phyloP scores from a whole-genome alignment of 2,329 filamentous ascomycete genomes.

The Emmonsia crescens region DNA sequence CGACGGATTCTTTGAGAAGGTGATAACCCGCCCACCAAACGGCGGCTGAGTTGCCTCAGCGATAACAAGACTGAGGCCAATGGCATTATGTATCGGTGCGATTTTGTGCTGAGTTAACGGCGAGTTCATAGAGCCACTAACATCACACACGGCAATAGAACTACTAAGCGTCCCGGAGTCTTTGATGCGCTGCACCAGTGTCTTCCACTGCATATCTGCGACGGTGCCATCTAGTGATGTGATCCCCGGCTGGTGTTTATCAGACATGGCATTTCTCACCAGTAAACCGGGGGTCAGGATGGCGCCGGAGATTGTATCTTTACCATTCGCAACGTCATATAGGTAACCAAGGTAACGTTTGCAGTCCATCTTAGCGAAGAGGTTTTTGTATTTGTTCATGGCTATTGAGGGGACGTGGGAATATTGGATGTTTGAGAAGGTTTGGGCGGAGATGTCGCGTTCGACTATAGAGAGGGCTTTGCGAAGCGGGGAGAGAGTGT shows the following conservation, averaged over 20 bases:
- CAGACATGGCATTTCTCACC: constrained; percentile 31
- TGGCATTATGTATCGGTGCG: constrained; percentile 41
- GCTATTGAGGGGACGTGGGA: constrained; percentile 46
- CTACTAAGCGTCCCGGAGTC: constrained; percentile 44
- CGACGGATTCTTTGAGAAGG: constrained; percentile 36
- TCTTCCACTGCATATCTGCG: constrained; percentile 38
- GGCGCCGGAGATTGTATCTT: constrained; percentile 45
- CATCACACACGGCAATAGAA: constrained; percentile 48
- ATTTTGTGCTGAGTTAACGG: constrained; percentile 29
- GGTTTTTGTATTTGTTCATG: constrained; percentile 42
- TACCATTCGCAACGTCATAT: constrained; percentile 38
- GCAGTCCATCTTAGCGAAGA: constrained; percentile 43
- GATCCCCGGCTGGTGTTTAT: constrained; percentile 24
- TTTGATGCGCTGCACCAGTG: constrained; percentile 46
- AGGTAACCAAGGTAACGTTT: constrained; percentile 43
- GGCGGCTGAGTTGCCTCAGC: constrained; percentile 44
- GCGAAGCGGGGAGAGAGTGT: constrained; percentile 41
- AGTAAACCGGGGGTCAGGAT: constrained; percentile 44
- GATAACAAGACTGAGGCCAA: constrained; percentile 47
- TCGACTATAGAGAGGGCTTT: constrained; percentile 36
- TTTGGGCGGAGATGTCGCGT: constrained; percentile 45
- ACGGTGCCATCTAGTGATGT: neutral
- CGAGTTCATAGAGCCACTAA: constrained; percentile 44
- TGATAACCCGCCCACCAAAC: constrained; percentile 46
- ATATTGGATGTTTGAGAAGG: constrained; percentile 46